These are phyloP conservation scores for Plasmodiophora brassicae DNA, from an alignment of 208 protist species.

Conservation along the genomic window DNA sequence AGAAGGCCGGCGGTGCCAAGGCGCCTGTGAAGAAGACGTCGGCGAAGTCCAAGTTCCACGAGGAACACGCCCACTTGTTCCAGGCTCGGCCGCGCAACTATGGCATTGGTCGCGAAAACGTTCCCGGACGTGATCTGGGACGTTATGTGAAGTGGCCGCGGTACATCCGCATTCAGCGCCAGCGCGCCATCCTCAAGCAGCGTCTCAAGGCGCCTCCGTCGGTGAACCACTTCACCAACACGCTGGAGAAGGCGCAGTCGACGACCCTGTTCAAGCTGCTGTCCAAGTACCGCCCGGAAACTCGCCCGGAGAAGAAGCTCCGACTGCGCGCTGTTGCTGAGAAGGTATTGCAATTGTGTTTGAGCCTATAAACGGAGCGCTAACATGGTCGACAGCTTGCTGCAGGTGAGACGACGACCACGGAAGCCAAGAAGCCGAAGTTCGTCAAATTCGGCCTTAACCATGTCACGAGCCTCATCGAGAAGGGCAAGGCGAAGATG, in stretches of 20 bases:
- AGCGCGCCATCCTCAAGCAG: conserved; percentile 90
- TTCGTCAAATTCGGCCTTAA: conserved; percentile 92
- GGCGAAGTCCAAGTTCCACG: conserved; percentile 33
- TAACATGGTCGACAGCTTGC: too few relatives aligned
- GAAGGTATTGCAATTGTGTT: too few relatives aligned
- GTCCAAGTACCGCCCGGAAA: conserved; percentile 81
- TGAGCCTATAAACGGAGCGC: too few relatives aligned
- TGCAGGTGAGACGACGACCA: conserved; percentile 65
- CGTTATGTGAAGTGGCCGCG: conserved; percentile 96
- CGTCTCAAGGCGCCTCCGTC: conserved; percentile 91
- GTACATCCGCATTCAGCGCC: conserved; percentile 95
- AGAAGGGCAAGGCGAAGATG: conserved; percentile 95
- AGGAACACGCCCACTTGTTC: conserved; percentile 53
- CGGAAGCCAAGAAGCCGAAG: conserved; percentile 77
- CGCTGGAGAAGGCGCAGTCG: conserved; percentile 63
- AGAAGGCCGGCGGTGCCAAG: conserved; percentile 36
- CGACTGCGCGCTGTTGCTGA: conserved; percentile 82
- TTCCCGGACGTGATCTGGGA: conserved; percentile 86
- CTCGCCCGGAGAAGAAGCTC: conserved; percentile 75
- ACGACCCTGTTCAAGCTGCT: conserved; percentile 74
- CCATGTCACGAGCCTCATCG: conserved; percentile 91
- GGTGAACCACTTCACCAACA: conserved; percentile 82
- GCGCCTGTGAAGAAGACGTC: conserved; percentile 28
- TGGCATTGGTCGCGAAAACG: conserved; percentile 80
- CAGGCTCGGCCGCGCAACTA: conserved; percentile 63